Conservation (phyloP, 2,329 filamentous ascomycete genomes). For the Fusarium tuaranense region DNA sequence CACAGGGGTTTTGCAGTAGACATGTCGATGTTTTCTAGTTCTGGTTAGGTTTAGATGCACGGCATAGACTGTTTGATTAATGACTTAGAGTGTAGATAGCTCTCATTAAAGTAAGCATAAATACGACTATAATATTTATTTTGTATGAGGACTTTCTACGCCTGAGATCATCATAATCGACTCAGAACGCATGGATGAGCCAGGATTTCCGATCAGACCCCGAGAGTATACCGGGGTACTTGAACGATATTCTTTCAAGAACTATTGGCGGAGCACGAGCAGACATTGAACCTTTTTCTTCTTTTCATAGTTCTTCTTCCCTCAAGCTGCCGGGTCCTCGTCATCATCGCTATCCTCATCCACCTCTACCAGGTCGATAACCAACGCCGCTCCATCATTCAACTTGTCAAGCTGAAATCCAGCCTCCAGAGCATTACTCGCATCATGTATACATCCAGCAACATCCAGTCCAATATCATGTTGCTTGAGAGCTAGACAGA, state of each 20-base stretch:
- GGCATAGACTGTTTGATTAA: neutral
- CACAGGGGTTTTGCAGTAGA: neutral
- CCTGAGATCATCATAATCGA: no score
- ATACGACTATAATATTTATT: neutral
- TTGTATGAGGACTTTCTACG: neutral
- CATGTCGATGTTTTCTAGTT: neutral
- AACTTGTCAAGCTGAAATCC: conserved; percentile 14
- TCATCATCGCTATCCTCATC: conserved; percentile 3
- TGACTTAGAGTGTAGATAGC: neutral
- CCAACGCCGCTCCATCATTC: conserved; percentile 2
- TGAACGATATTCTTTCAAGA: no score
- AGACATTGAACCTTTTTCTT: neutral
- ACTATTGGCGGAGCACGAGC: no score
- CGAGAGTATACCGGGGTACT: no score
- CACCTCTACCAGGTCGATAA: conserved; percentile 3
- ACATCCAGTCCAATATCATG: conserved; percentile 7
- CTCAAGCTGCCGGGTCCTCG: neutral
- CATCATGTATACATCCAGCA: conserved; percentile 10
- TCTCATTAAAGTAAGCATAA: neutral
- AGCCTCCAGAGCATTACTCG: neutral
- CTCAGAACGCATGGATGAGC: no score
- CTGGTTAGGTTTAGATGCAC: neutral
- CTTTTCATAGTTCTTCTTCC: neutral
- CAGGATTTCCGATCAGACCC: no score
- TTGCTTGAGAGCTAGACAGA: conserved; percentile 14